Percentiles rank a stretch among this genome's conserved stretches.
Conservation (phyloP, 2,329 filamentous ascomycete species). For the Stylonectria norvegica region DNA sequence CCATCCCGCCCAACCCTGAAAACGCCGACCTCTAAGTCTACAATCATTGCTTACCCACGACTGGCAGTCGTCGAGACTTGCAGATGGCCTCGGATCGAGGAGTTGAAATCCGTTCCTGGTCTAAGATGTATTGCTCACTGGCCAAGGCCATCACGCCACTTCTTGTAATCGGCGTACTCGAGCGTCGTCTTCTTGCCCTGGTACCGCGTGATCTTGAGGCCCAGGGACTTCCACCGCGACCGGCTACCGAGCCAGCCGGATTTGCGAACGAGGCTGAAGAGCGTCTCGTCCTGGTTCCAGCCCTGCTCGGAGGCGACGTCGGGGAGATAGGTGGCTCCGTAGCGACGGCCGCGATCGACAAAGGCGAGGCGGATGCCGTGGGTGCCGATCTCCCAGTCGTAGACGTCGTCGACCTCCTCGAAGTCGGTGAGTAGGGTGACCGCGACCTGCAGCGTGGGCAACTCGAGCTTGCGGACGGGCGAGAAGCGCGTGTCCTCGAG, state of each 20-base stretch:
- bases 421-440: constrained; percentile 86
- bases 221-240: constrained; percentile 75
- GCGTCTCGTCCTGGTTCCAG: constrained; percentile 89
- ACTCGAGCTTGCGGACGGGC: constrained; percentile 51
- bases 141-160: constrained; percentile 72
- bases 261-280: constrained; percentile 89
- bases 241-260: constrained; percentile 85
- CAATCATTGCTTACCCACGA: constrained; percentile 24
- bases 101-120: too few relatives aligned
- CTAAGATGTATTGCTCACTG: constrained; percentile 13
- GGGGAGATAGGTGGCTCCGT: constrained; percentile 86
- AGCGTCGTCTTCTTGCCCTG: constrained; percentile 77
- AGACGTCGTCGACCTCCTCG: constrained; percentile 65
- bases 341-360: constrained; percentile 65
- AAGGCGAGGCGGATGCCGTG: constrained; percentile 90
- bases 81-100: too few relatives aligned
- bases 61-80: too few relatives aligned
- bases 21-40: constrained; percentile 29
- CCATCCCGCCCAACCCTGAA: constrained; percentile 12
- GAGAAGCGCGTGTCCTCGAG: constrained; percentile 61
- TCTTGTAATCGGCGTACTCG: constrained; percentile 69
- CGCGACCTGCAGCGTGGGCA: constrained; percentile 58
- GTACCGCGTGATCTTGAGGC: constrained; percentile 77
- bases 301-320: constrained; percentile 90
- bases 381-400: constrained; percentile 83